phyloP scores from a whole-genome alignment of 2,329 filamentous ascomycete genomes.

The Nothomitra cinnamomea region DNA sequence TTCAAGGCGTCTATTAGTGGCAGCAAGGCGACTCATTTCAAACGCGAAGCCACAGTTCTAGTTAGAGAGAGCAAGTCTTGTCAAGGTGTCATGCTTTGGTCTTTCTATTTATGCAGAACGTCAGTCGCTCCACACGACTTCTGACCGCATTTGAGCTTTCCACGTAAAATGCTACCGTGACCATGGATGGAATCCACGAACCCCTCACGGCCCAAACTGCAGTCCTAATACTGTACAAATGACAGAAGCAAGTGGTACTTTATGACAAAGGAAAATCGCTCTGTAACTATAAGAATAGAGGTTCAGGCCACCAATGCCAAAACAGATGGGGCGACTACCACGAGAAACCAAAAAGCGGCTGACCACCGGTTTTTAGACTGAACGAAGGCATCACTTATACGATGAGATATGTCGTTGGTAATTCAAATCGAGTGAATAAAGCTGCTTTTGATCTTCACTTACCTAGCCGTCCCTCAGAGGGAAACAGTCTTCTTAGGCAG shows the following conservation, averaged over 20 bases:
- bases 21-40: not conserved
- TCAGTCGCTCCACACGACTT: not conserved
- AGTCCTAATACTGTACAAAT: slow-evolving; percentile 1
- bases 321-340: not conserved
- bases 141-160: not conserved
- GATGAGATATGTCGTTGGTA: not conserved
- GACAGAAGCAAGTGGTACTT: not conserved
- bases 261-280: not conserved
- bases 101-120: not conserved
- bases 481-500: not conserved
- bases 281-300: not conserved
- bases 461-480: not conserved
- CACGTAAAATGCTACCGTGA: not conserved
- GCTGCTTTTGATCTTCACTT: too few relatives aligned
- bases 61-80: not conserved
- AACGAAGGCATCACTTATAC: not conserved
- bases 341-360: not conserved
- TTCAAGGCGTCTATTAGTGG: not conserved
- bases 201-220: not conserved
- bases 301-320: not conserved
- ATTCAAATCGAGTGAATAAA: too few relatives aligned
- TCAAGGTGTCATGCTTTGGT: not conserved
- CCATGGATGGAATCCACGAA: not conserved
- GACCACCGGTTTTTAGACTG: not conserved
- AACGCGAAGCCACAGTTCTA: not conserved